Base-by-base conservation (phyloP, 768 basidiomycete species). In the Ramaria rubella region DNA sequence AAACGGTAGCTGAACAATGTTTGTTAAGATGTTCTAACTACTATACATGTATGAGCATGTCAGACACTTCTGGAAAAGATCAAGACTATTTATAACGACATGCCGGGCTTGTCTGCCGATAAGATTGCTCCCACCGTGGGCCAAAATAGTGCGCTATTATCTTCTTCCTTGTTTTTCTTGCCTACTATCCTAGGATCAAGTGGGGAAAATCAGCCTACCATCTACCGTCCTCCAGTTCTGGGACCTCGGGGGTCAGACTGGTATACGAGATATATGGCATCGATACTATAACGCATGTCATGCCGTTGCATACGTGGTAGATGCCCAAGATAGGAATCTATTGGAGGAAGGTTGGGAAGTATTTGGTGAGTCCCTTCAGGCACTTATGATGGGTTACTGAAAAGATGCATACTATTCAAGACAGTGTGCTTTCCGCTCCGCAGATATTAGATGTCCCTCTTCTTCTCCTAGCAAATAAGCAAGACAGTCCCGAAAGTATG, bases 61-160 rank as follows among this genome's bases (percentile, higher is more conserved):
- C 62, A 94, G 90, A 93, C 90, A 0, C 73, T 94, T 59, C 75
- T 96, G 42, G 94, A 97, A 75, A 88, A 86, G 69, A 94, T 97
- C 57, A 98, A 97, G 77, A 92, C 90, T 0, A 71, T 90, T 0
- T 97, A 94, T 67, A 95, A 86, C 67, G 82, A 88, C 36, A 81
- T 80, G 0, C 93, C 94, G 0, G 91, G 90, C 0, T 80, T 96
- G n/a, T 76, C 88, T 34, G 86, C 94, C 0, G 87, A 92, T 63
- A 96, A 93, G 73, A 97, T 99, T 63, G 91, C 81, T 0, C 96
- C 96, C 1, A 99, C 96, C 0, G 89, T 99, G 3, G 96, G 96
- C 0, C 95, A 98, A 72, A 98, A 98, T 70, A 95, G 95, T 95
- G 61, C 62, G 89, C 74, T 29, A 15, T 17, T n/a, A 46, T 12